phyloP scores from a whole-genome alignment of 1,139 yeast species.

The Ogataea hybrid region DNA sequence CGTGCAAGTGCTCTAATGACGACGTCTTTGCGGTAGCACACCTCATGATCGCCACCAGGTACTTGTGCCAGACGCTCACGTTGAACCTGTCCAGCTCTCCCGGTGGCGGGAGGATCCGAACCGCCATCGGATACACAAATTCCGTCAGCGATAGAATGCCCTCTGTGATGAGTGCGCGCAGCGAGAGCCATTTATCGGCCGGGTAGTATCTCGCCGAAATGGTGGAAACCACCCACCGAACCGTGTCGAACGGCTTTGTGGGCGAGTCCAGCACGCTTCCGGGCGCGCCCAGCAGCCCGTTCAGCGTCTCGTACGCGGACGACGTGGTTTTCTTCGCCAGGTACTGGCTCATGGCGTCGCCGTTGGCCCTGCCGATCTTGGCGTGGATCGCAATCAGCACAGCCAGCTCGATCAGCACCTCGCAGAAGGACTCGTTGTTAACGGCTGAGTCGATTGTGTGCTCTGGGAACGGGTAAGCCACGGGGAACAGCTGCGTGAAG shows the following conservation, averaged over 20 bases:
- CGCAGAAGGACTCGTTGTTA: constrained; percentile 68
- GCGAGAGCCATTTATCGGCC: constrained; percentile 64
- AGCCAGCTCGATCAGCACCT: constrained; percentile 67
- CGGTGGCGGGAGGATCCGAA: constrained; percentile 53
- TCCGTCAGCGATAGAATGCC: constrained; percentile 59
- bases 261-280: constrained; percentile 8
- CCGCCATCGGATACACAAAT: constrained; percentile 53
- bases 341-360: constrained; percentile 4
- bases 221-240: constrained; percentile 42
- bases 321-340: constrained; percentile 5
- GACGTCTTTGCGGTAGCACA: constrained; percentile 55
- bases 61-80: constrained; percentile 63
- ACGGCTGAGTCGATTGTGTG: constrained; percentile 73
- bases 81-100: constrained; percentile 47
- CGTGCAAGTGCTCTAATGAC: constrained; percentile 61
- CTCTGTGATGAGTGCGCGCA: constrained; percentile 60
- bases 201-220: constrained; percentile 64
- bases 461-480: constrained; percentile 60
- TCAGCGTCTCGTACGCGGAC: constrained; percentile 10
- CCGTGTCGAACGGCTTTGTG: constrained; percentile 5
- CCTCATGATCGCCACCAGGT: constrained; percentile 55
- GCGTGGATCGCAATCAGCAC: constrained; percentile 55
- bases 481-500: constrained; percentile 68
- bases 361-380: constrained; percentile 17
- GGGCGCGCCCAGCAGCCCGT: constrained; percentile 11